Evolutionary conservation across 177 flowering plant species (phyloP).

Genomic region (Tripterygium wilfordii): DNA sequence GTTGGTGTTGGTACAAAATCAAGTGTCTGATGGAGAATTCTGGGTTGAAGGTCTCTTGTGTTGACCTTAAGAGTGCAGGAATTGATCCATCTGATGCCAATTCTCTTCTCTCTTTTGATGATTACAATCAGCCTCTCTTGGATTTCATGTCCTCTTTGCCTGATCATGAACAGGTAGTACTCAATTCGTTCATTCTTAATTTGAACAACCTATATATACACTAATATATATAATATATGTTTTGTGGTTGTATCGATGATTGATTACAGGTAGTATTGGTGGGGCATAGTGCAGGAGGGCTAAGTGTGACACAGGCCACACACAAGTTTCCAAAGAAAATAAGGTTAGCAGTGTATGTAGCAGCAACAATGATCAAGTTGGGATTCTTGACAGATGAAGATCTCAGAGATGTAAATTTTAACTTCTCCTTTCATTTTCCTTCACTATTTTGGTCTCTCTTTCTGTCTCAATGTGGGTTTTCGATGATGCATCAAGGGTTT

Average conservation of each 20-base stretch:
- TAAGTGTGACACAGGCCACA: constrained; percentile 57
- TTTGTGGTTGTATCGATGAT: too few relatives aligned
- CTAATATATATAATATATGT: background rate
- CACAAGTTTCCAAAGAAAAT: constrained; percentile 54
- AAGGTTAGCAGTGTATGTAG: constrained; percentile 51
- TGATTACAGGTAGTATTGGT: constrained; percentile 80
- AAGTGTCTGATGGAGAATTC: constrained; percentile 47
- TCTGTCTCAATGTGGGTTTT: too few relatives aligned
- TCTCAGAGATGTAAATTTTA: constrained; percentile 39
- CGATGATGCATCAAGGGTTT: too few relatives aligned
- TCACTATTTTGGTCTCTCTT: background rate
- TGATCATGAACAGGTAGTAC: constrained; percentile 33
- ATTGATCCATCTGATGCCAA: constrained; percentile 40
- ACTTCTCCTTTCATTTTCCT: background rate
- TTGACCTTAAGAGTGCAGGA: constrained; percentile 65
- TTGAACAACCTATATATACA: background rate
- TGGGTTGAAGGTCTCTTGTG: constrained; percentile 53
- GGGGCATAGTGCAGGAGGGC: constrained; percentile 90
- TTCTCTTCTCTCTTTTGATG: constrained; percentile 40
- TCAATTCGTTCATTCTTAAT: background rate
- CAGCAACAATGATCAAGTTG: constrained; percentile 62
- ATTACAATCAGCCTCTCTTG: constrained; percentile 60
- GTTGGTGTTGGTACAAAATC: constrained; percentile 85
- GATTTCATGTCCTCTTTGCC: constrained; percentile 48
- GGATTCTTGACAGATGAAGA: constrained; percentile 54